Percentiles rank a stretch among this genome's conserved stretches.
Evolutionary conservation across 495 filamentous ascomycete genomes (phyloP).

Genomic region (Aspergillus incahuasiensis): DNA sequence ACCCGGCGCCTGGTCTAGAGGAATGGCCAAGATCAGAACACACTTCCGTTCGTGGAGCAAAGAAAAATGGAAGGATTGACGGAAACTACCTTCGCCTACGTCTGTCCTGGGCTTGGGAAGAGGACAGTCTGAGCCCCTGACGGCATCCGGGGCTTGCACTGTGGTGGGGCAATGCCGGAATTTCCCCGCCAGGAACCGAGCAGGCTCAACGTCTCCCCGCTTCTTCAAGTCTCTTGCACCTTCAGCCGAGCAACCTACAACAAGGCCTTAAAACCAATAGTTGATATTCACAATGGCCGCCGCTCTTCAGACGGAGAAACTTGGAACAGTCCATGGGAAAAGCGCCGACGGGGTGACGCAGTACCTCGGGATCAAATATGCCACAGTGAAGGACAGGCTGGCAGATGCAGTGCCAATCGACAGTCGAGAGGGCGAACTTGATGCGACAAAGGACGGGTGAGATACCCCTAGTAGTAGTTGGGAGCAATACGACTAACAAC

Average conservation of each 20-base stretch:
- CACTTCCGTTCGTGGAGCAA: no score
- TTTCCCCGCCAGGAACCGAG: neutral
- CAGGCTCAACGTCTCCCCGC: neutral
- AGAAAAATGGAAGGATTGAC: neutral
- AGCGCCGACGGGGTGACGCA: slow-evolving; percentile 22
- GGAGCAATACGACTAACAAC: neutral
- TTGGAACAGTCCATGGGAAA: slow-evolving; percentile 25
- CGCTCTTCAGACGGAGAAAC: slow-evolving; percentile 11
- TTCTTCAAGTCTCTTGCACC: neutral
- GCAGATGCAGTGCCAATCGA: slow-evolving; percentile 28
- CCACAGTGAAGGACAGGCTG: slow-evolving; percentile 27
- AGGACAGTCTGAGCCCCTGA: neutral
- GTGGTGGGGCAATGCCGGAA: neutral
- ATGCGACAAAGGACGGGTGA: slow-evolving; percentile 30
- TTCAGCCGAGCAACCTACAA: neutral
- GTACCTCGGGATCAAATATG: slow-evolving; percentile 33
- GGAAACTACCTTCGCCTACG: no score
- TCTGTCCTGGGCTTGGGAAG: neutral
- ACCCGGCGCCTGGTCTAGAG: no score
- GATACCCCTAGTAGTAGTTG: neutral
- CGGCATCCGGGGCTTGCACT: neutral
- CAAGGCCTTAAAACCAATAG: no score
- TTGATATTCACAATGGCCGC: slow-evolving; percentile 9
- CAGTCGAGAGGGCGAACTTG: slow-evolving; percentile 17
- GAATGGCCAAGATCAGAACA: no score